Percentiles rank a stretch among this genome's conserved stretches.
Conservation (phyloP, 257 asterid genomes). For the Solanum pinnatisectum region DNA sequence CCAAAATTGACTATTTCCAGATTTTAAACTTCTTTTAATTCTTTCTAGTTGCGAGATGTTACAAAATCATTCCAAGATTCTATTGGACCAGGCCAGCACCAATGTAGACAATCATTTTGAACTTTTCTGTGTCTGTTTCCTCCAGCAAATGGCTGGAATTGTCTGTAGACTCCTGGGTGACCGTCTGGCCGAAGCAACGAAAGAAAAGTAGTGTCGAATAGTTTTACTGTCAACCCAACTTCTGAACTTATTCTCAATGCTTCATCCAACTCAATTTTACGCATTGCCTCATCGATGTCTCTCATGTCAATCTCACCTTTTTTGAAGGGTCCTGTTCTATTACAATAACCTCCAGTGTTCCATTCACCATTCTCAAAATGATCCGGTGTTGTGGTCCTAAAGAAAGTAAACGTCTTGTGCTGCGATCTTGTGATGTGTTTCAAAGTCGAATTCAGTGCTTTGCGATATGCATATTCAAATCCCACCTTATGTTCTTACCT, state of each 20-base stretch:
- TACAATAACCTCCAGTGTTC: conserved; percentile 59
- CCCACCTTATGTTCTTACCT: conserved; percentile 40
- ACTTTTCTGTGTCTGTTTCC: conserved; percentile 21
- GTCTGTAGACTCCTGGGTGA: conserved; percentile 68
- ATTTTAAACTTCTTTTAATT: too few species aligned
- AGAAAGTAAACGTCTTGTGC: conserved; percentile 35
- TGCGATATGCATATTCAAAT: conserved; percentile 39
- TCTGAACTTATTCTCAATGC: conserved; percentile 24
- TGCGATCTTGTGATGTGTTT: conserved; percentile 28
- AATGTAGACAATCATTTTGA: conserved; percentile 63
- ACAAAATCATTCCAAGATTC: conserved; percentile 67
- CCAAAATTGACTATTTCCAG: too few species aligned
- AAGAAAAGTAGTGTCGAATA: conserved; percentile 46
- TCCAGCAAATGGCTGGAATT: conserved; percentile 44
- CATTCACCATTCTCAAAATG: conserved; percentile 75
- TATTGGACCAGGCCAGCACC: conserved; percentile 92
- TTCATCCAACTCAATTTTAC: conserved; percentile 41
- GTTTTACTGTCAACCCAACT: conserved; percentile 34
- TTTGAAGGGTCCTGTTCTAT: conserved; percentile 35
- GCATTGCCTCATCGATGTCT: conserved; percentile 27
- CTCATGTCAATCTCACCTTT: conserved; percentile 43
- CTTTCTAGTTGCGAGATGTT: too few species aligned
- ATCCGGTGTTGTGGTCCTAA: conserved; percentile 48
- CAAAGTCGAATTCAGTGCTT: conserved; percentile 37
- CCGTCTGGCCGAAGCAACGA: conserved; percentile 73